Evolutionary conservation across 2,329 filamentous ascomycete genomes (phyloP).

Genomic region (Aspergillus persii): DNA sequence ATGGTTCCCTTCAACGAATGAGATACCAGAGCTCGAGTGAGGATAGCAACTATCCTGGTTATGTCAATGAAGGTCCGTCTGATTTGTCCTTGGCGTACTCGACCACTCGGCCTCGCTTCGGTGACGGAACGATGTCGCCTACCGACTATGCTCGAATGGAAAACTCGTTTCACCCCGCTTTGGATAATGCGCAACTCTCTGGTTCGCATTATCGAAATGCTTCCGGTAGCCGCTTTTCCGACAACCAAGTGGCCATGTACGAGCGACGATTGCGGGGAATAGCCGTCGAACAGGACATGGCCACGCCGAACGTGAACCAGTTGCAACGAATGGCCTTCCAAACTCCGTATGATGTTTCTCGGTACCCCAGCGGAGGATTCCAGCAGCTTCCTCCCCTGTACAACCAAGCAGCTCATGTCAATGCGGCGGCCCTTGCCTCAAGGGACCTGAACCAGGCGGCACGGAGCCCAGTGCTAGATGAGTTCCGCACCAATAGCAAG

Average conservation of each 20-base stretch:
- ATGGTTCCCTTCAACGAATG: slow-evolving; percentile 45
- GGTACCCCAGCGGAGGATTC: slow-evolving; percentile 30
- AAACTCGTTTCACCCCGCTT: slow-evolving; percentile 46
- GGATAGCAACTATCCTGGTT: slow-evolving; percentile 28
- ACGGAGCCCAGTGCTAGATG: slow-evolving; percentile 71
- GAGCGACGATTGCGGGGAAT: slow-evolving; percentile 51
- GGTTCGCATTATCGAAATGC: slow-evolving; percentile 43
- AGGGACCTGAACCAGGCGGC: slow-evolving; percentile 58
- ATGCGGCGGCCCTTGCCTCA: slow-evolving; percentile 36
- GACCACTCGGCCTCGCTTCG: slow-evolving; percentile 40
- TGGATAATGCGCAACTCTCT: slow-evolving; percentile 42
- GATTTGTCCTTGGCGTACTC: slow-evolving; percentile 37
- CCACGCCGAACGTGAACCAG: slow-evolving; percentile 24
- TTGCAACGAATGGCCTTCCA: slow-evolving; percentile 32
- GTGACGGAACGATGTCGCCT: slow-evolving; percentile 46
- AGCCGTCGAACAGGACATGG: slow-evolving; percentile 43
- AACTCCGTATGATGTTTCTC: slow-evolving; percentile 33
- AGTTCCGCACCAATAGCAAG: slow-evolving; percentile 73
- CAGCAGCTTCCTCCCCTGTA: slow-evolving; percentile 36
- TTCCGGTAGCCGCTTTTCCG: slow-evolving; percentile 42
- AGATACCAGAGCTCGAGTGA: slow-evolving; percentile 37
- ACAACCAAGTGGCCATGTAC: slow-evolving; percentile 45
- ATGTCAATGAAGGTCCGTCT: slow-evolving; percentile 26
- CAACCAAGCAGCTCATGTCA: slow-evolving; percentile 28
- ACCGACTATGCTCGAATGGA: slow-evolving; percentile 48